Evolutionary conservation across 73 alveolate genomes (phyloP), one percentile per base, ranked within the genome.

Genomic region (Stentor coeruleus): DNA sequence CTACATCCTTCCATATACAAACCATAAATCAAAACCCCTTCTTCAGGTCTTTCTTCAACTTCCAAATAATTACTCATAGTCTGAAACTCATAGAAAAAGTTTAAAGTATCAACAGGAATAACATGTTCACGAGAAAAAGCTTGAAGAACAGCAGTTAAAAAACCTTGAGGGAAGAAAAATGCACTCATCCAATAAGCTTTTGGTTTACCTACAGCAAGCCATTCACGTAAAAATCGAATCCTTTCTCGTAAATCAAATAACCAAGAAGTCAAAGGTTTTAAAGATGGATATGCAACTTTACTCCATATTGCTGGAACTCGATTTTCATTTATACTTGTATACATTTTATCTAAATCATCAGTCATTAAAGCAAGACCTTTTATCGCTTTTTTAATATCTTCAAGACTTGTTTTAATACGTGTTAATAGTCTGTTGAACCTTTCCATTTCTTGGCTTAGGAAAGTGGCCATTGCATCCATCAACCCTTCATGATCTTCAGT

Each of bases 251-350:
- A 85, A 82, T 97, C 99, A 39, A 59, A 77, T 42, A 97, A 89
- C 89, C 96, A 97, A 30, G 98, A 88, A 38, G 99, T 98, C 74
- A 97, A 86, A 26, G 99, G 99, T 84, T 97, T 97, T 85, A 98
- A 84, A 6, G 99, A 97, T 15, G 99, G 99, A 87, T 95, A 98
- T n/a, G 97, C 91, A 38, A 87, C 92, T 55, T 91, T 92, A 91
- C 88, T 91, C 99, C 99, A 98, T 83, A 91, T 91, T 79, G 92
- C 94, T 6, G 99, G 99, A 0, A 98, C 99, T 88, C 93, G 91
- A 39, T 99, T 99, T 77, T 95, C 98, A 89, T 95, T 94, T 49
- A 98, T 85, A 76, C 96, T 84, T 80, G 89, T 89, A 72, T 96
- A 88, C 84, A 98, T 98, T 57, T 93, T 97, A 91, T 98, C 99